A percentile compares a stretch with the other conserved stretches of the same genome.
Conservation (phyloP, 2,329 filamentous ascomycete species). For the Drechslerella coelobrocha region DNA sequence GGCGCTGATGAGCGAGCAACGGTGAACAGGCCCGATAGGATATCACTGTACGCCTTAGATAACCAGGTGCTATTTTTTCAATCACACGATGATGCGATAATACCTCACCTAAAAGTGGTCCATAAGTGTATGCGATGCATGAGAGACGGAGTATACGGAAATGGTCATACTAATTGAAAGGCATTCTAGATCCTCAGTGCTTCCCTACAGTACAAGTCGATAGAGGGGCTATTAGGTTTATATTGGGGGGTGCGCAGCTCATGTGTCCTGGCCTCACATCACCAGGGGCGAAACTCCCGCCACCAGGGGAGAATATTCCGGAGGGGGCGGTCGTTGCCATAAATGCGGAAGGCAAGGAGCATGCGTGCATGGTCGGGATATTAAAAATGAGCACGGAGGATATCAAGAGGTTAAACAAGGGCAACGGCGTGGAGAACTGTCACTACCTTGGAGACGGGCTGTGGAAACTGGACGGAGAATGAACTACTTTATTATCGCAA, state of each 20-base stretch:
- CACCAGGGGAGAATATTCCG: conserved; percentile 66
- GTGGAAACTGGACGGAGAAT: conserved; percentile 74
- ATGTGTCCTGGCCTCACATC: conserved; percentile 95
- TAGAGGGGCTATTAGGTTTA: conserved; percentile 94
- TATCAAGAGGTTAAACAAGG: conserved; percentile 93
- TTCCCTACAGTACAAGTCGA: conserved; percentile 90
- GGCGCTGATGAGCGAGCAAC: not conserved
- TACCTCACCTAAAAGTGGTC: conserved; percentile 87
- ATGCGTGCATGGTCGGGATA: conserved; percentile 85
- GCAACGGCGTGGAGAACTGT: conserved; percentile 88
- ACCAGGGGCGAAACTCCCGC: conserved; percentile 78
- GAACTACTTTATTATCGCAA: conserved; percentile 52
- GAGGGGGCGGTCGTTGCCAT: conserved; percentile 86
- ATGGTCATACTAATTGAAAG: not conserved
- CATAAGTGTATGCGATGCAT: conserved; percentile 63
- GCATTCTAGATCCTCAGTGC: conserved; percentile 69
- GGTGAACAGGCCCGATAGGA: conserved; percentile 73
- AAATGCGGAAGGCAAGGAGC: conserved; percentile 89
- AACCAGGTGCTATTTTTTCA: conserved; percentile 87
- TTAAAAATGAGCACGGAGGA: conserved; percentile 85
- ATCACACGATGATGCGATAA: conserved; percentile 75
- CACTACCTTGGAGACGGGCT: conserved; percentile 94
- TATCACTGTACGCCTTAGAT: conserved; percentile 84
- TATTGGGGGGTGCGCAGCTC: conserved; percentile 87
- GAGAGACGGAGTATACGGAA: not conserved